phyloP scores from a whole-genome alignment of 495 filamentous ascomycete genomes.

The Apiosordaria backusii region DNA sequence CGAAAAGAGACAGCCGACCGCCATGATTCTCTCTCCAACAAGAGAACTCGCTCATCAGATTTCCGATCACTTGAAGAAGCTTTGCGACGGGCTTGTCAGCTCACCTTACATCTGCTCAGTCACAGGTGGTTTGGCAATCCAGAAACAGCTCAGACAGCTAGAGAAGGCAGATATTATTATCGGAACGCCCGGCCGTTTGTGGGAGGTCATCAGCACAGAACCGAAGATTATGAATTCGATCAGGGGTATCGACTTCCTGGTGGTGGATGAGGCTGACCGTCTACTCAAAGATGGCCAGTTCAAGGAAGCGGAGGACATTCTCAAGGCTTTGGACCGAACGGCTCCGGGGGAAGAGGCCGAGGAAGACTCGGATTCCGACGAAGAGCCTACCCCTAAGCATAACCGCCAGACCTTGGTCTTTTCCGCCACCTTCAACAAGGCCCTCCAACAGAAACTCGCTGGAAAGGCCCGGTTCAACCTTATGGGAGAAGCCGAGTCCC shows the following conservation, averaged over 20 bases:
- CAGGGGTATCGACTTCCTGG: slow-evolving; percentile 69
- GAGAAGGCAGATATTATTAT: slow-evolving; percentile 78
- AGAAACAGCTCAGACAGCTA: slow-evolving; percentile 85
- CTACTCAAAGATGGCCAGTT: slow-evolving; percentile 90
- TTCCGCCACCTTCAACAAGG: slow-evolving; percentile 91
- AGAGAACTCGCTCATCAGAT: slow-evolving; percentile 92
- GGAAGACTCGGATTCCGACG: slow-evolving; percentile 34
- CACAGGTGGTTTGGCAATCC: slow-evolving; percentile 85
- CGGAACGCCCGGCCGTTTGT: slow-evolving; percentile 87
- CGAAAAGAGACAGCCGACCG: slow-evolving; percentile 56
- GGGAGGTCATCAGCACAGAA: slow-evolving; percentile 81
- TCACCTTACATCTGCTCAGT: slow-evolving; percentile 71
- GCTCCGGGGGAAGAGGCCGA: slow-evolving; percentile 23
- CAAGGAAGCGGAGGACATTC: slow-evolving; percentile 84
- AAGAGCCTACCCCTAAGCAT: slow-evolving; percentile 23
- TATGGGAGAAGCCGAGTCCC: slow-evolving; percentile 70
- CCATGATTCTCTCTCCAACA: slow-evolving; percentile 87
- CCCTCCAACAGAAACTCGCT: slow-evolving; percentile 82
- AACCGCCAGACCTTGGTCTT: slow-evolving; percentile 90
- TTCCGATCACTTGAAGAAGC: slow-evolving; percentile 68
- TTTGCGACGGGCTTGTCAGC: slow-evolving; percentile 60
- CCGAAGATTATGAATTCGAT: slow-evolving; percentile 56
- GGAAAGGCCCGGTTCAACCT: slow-evolving; percentile 67
- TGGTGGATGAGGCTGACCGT: slow-evolving; percentile 93
- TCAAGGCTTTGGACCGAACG: slow-evolving; percentile 65